These are phyloP conservation scores for Rhododendron henanense DNA, from an alignment of 148 eudicot genomes.

Conservation along the genomic window DNA sequence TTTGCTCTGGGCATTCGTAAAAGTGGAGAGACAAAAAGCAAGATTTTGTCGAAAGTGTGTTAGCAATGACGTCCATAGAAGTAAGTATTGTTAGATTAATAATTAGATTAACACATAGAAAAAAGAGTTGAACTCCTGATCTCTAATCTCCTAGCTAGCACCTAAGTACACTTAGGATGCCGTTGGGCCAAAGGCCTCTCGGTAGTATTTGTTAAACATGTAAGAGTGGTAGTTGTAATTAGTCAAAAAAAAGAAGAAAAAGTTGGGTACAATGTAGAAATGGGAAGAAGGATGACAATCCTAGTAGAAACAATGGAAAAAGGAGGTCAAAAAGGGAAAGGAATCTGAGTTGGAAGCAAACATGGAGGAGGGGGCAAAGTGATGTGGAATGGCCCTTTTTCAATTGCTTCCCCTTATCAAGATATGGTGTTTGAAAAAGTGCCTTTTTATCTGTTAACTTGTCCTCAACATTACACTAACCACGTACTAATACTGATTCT, in stretches of 20 bases:
- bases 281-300: background rate
- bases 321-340: slow-evolving; percentile 24
- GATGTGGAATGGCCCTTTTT: background rate
- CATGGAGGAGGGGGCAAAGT: slow-evolving; percentile 8
- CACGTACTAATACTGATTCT: background rate
- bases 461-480: background rate
- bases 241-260: background rate
- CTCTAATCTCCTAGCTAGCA: background rate
- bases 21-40: background rate
- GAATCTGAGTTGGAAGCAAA: slow-evolving; percentile 20
- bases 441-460: slow-evolving; percentile 15
- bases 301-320: background rate
- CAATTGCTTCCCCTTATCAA: slow-evolving; percentile 19
- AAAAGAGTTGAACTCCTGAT: too few species aligned
- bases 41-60: background rate
- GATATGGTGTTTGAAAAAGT: slow-evolving; percentile 17
- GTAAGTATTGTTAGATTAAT: background rate
- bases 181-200: background rate
- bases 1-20: background rate
- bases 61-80: background rate
- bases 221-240: background rate
- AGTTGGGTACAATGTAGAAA: background rate
- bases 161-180: too few species aligned
- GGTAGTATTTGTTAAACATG: background rate
- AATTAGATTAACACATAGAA: background rate